Evolutionary conservation across 2,329 filamentous ascomycete genomes (phyloP).

Genomic region (Arthrobotrys entomopaga): DNA sequence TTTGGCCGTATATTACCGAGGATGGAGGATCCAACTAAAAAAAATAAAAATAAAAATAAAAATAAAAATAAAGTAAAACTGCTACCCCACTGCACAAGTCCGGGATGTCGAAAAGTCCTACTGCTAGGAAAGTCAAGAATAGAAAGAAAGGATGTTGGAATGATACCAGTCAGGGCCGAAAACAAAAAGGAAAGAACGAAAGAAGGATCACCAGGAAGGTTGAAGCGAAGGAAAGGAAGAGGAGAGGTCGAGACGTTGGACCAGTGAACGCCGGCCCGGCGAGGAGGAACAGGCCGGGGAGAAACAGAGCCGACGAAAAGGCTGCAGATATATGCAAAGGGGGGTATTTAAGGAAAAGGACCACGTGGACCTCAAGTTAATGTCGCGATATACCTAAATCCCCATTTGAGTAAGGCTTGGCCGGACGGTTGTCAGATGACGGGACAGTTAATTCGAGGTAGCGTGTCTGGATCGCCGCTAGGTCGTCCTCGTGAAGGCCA

Average conservation of each 20-base stretch:
- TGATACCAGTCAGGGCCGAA: conserved; percentile 6
- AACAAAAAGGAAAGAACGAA: conserved; percentile 31
- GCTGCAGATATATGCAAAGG: conserved; percentile 54
- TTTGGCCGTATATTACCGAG: conserved; percentile 11
- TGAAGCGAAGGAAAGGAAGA: conserved; percentile 30
- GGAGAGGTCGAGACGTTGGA: conserved; percentile 25
- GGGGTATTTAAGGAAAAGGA: conserved; percentile 37
- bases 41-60: too few relatives aligned
- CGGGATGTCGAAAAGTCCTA: conserved; percentile 13
- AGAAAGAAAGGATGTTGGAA: conserved; percentile 14
- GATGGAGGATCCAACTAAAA: conserved; percentile 6
- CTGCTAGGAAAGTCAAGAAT: conserved; percentile 19
- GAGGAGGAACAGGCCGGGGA: conserved; percentile 26
- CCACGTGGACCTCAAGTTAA: conserved; percentile 53
- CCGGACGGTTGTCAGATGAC: conserved; percentile 54
- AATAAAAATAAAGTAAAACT: too few relatives aligned
- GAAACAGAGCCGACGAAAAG: conserved; percentile 35
- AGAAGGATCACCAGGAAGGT: conserved; percentile 13
- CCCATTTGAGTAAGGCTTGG: conserved; percentile 54
- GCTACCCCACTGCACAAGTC: conserved; percentile 3
- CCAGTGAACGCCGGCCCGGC: conserved; percentile 26
- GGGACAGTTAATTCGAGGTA: conserved; percentile 51
- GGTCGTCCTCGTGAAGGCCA: conserved; percentile 53
- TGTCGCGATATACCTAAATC: conserved; percentile 50
- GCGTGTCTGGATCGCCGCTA: conserved; percentile 54